Evolutionary conservation across 2,329 filamentous ascomycete species (phyloP).

Genomic region (Paecilomyces fulvus): DNA sequence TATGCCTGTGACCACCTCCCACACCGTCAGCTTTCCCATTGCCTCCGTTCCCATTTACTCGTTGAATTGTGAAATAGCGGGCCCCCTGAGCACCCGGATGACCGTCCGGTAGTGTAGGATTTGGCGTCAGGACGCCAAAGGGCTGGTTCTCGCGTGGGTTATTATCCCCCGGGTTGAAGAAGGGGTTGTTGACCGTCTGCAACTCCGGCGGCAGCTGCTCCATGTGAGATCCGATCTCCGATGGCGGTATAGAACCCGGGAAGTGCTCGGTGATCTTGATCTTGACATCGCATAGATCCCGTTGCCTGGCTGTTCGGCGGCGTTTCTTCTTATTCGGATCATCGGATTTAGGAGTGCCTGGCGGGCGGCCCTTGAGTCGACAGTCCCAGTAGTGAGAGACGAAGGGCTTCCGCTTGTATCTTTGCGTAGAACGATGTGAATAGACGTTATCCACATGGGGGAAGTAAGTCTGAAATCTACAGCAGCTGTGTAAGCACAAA

Average conservation of each 20-base stretch:
- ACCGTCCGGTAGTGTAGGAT: conserved; percentile 28
- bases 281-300: conserved; percentile 77
- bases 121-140: conserved; percentile 39
- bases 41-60: conserved; percentile 67
- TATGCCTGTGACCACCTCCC: conserved; percentile 66
- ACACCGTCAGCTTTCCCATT: conserved; percentile 65
- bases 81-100: conserved; percentile 44
- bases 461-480: conserved; percentile 70
- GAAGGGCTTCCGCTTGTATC: conserved; percentile 74
- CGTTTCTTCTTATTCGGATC: conserved; percentile 77
- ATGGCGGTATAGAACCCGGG: conserved; percentile 37
- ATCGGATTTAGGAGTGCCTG: conserved; percentile 69
- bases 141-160: conserved; percentile 14
- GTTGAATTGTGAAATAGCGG: conserved; percentile 64
- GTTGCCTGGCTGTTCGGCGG: conserved; percentile 64
- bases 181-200: conserved; percentile 14
- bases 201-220: conserved; percentile 16
- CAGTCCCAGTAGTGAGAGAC: conserved; percentile 81
- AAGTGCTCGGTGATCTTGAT: conserved; percentile 80
- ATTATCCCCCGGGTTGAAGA: conserved; percentile 10
- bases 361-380: conserved; percentile 67
- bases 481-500: conserved; percentile 6
- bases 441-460: conserved; percentile 79
- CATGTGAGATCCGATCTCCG: background rate
- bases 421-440: conserved; percentile 72